phyloP scores from a whole-genome alignment of 164 flowering plant species.

The Vitis amurensis region DNA sequence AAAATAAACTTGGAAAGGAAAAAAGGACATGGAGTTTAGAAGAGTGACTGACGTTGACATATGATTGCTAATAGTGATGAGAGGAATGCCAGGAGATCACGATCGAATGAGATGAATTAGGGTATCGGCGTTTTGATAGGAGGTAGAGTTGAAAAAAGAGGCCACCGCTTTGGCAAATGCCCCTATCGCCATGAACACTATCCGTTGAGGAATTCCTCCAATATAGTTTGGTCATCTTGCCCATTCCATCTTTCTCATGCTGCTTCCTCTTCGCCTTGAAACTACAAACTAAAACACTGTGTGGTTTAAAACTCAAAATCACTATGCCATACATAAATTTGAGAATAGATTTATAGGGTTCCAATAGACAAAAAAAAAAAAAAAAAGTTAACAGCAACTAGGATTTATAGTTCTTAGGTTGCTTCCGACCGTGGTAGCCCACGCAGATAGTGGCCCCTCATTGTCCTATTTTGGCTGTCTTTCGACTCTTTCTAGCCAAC shows the following conservation, averaged over 20 bases:
- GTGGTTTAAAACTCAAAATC: too few species aligned
- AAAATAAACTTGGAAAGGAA: too few species aligned
- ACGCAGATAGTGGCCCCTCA: too few species aligned
- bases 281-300: too few species aligned
- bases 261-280: background rate
- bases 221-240: slow-evolving; percentile 51
- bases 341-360: too few species aligned
- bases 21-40: background rate
- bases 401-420: too few species aligned
- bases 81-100: slow-evolving; percentile 70
- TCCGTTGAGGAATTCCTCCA: slow-evolving; percentile 60
- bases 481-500: too few species aligned
- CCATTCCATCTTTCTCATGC: slow-evolving; percentile 56
- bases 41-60: slow-evolving; percentile 68
- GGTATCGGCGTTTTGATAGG: slow-evolving; percentile 64
- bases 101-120: slow-evolving; percentile 55
- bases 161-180: slow-evolving; percentile 56
- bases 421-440: too few species aligned
- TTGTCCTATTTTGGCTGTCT: too few species aligned
- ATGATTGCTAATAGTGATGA: slow-evolving; percentile 85
- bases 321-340: too few species aligned
- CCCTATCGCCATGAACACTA: slow-evolving; percentile 56
- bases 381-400: too few species aligned
- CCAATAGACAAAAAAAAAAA: too few species aligned
- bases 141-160: slow-evolving; percentile 50